Evolutionary conservation across 2,329 filamentous ascomycete genomes (phyloP), one percentile per base, ranked within the genome.

Genomic region (Lachnellula arida): DNA sequence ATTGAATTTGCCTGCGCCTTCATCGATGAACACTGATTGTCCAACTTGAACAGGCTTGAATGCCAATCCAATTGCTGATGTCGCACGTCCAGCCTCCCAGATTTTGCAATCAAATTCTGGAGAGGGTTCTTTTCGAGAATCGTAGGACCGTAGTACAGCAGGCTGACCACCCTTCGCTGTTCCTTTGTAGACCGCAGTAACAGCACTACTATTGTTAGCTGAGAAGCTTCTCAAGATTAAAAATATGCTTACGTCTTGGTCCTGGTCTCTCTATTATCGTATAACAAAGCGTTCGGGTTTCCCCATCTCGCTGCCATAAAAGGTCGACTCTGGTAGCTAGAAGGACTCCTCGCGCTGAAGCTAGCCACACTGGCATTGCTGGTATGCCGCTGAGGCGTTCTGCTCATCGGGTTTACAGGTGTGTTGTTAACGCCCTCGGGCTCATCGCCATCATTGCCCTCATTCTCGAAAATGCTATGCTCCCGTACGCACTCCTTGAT

Each of bases 51-150:
- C 91, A 0, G 93, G 91, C 71, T 99, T 99, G 75, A 99, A 99
- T 1, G 94, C 94, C 44, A 97, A 78, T 0, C 89, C 91, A 1
- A 93, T 94, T 0, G 94, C 90, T 52, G 83, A 90, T 1, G 94
- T 99, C n/a, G 94, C 94, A 58, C 94, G 85, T 11, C 94, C 94
- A 4, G 94, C 94, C 74, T 99, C 87, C 94, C 94, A 99, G 55
- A 99, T 94, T 46, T 87, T 96, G 73, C 92, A 96, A 68, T 96
- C 89, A 59, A 91, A 93, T 71, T 97, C 92, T 2, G 93, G 89
- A 0, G 91, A 82, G 0, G 92, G 88, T 71, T 97, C 94, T 71
- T 88, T 91, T 66, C 93, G 83, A 15, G 94, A 97, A 71, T 97
- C 93, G 73, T 99, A 99, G 2, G 93, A 97, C 62, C 94, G 87